Conservation (phyloP, 1,284 basidiomycete species). For the Thecaphora thlaspeos region DNA sequence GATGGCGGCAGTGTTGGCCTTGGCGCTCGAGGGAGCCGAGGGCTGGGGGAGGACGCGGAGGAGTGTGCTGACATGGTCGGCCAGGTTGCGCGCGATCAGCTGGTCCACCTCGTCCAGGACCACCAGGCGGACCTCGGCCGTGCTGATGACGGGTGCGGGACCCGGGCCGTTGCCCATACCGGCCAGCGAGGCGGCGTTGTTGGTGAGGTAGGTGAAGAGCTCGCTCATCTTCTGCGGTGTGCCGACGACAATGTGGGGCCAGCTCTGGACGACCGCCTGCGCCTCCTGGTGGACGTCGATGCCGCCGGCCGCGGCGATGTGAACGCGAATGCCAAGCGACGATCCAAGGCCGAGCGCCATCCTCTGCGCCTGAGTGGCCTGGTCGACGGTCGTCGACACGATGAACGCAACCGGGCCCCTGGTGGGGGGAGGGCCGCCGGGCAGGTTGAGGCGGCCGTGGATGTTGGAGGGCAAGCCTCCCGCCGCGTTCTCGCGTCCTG, state of each 20-base stretch:
- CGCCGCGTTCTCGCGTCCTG: slow-evolving; percentile 21
- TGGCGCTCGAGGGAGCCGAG: slow-evolving; percentile 3
- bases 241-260: slow-evolving; percentile 88
- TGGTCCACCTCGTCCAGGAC: slow-evolving; percentile 98
- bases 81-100: slow-evolving; percentile 90
- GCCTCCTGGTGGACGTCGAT: slow-evolving; percentile 42
- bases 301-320: slow-evolving; percentile 41
- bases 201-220: slow-evolving; percentile 76
- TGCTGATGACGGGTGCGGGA: slow-evolving; percentile 50
- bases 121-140: slow-evolving; percentile 82
- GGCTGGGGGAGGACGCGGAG: slow-evolving; percentile 84
- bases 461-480: slow-evolving; percentile 3
- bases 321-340: slow-evolving; percentile 59
- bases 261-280: slow-evolving; percentile 29
- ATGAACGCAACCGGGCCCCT: slow-evolving; percentile 65
- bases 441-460: slow-evolving; percentile 3
- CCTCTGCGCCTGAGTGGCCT: slow-evolving; percentile 94
- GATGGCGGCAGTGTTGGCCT: slow-evolving; percentile 2
- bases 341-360: slow-evolving; percentile 93
- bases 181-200: slow-evolving; percentile 50
- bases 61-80: slow-evolving; percentile 89
- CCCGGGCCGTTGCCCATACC: slow-evolving; percentile 8
- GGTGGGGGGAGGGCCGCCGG: slow-evolving; percentile 21
- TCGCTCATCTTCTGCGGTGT: slow-evolving; percentile 95
- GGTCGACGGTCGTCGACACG: slow-evolving; percentile 95